Evolutionary conservation across 441 rosid species (phyloP).

Genomic region (Hypseocharis bilobata): DNA sequence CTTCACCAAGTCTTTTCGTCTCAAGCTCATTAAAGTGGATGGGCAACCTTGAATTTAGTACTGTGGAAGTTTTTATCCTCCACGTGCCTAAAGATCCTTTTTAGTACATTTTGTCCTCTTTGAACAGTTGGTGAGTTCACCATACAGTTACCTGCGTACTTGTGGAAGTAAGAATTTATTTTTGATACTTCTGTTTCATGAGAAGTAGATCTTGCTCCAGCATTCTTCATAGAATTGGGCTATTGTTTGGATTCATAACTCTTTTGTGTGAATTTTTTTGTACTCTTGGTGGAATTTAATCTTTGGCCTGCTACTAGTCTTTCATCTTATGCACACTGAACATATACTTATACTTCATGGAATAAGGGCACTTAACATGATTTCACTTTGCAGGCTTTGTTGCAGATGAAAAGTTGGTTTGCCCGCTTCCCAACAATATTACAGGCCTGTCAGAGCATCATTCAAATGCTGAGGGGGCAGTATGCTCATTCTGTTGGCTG

Average conservation of each 20-base stretch:
- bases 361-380: slow-evolving; percentile 14
- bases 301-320: slow-evolving; percentile 13
- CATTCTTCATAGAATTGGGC: neutral
- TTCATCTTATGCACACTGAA: neutral
- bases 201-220: neutral
- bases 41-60: neutral
- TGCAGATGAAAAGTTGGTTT: slow-evolving; percentile 77
- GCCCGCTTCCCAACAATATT: slow-evolving; percentile 81
- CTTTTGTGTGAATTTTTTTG: neutral
- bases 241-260: neutral
- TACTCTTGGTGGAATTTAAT: neutral
- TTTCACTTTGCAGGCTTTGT: slow-evolving; percentile 59
- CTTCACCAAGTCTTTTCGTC: too few species aligned
- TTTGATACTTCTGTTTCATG: neutral
- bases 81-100: neutral
- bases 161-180: neutral
- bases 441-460: slow-evolving; percentile 75
- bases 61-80: neutral
- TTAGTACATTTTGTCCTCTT: neutral
- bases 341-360: slow-evolving; percentile 6
- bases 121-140: neutral
- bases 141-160: too few species aligned
- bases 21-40: neutral
- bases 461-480: slow-evolving; percentile 98
- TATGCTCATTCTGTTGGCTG: slow-evolving; percentile 92